Evolutionary conservation across 1,284 basidiomycete species (phyloP).

Genomic region (Hemileia vastatrix): DNA sequence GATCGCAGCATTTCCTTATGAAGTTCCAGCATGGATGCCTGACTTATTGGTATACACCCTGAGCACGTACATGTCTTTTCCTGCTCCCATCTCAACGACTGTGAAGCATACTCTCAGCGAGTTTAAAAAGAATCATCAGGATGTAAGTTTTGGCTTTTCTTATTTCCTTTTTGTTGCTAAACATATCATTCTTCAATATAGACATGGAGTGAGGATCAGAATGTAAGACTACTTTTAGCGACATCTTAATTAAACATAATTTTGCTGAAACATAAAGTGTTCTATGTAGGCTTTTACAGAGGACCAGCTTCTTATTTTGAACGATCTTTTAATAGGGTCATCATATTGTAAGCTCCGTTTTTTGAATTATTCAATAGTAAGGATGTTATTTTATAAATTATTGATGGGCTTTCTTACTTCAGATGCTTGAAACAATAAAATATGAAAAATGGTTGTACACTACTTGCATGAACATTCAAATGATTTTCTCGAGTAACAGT

Average conservation of each 20-base stretch:
- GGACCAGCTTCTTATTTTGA: slow-evolving; percentile 15
- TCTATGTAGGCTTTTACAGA: slow-evolving; percentile 14
- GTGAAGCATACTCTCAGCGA: slow-evolving; percentile 9
- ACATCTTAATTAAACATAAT: no score
- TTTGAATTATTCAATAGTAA: no score
- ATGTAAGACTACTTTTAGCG: no score
- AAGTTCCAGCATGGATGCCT: slow-evolving; percentile 64
- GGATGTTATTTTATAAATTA: no score
- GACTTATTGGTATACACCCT: slow-evolving; percentile 15
- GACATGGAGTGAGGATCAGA: slow-evolving; percentile 20
- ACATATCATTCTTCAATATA: neutral
- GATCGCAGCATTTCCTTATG: slow-evolving; percentile 71
- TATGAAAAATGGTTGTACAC: no score
- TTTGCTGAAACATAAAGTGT: no score
- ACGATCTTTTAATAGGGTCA: slow-evolving; percentile 21
- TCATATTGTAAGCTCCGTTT: no score
- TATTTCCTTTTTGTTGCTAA: neutral
- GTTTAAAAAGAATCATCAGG: slow-evolving; percentile 22
- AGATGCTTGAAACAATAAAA: no score
- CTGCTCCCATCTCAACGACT: slow-evolving; percentile 17
- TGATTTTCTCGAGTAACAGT: no score
- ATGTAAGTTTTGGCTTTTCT: slow-evolving; percentile 2
- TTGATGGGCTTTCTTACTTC: no score
- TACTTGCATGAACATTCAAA: no score
- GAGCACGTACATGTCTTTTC: slow-evolving; percentile 15